Evolutionary conservation across 768 basidiomycete genomes (phyloP).

Genomic region (Trametes meyenii): DNA sequence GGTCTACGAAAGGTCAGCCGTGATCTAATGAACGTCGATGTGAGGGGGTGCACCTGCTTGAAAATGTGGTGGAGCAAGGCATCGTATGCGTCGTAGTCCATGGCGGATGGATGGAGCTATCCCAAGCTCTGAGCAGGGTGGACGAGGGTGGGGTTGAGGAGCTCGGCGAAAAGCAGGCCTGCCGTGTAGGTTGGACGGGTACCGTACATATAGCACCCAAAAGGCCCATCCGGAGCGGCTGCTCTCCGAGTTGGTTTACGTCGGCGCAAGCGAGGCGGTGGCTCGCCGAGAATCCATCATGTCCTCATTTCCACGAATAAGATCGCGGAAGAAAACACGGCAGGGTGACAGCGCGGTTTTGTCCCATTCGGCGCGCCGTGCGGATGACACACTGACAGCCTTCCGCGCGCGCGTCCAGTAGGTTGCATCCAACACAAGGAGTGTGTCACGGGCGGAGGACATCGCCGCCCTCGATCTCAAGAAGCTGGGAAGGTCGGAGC

Average conservation of each 20-base stretch:
- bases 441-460: background rate
- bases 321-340: background rate
- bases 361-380: constrained; percentile 9
- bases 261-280: background rate
- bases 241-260: background rate
- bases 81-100: constrained; percentile 83
- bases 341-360: constrained; percentile 1
- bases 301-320: background rate
- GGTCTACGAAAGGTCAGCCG: constrained; percentile 46
- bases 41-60: constrained; percentile 56
- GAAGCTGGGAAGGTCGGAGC: constrained; percentile 8
- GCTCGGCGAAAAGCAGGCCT: background rate
- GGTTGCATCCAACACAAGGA: constrained; percentile 7
- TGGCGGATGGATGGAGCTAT: constrained; percentile 27
- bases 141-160: background rate
- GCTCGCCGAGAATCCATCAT: background rate
- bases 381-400: constrained; percentile 12
- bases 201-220: background rate
- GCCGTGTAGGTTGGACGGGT: too few species aligned
- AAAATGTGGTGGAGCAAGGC: constrained; percentile 82
- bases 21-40: background rate
- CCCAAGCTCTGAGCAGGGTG: background rate
- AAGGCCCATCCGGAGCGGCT: background rate
- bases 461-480: constrained; percentile 12
- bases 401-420: constrained; percentile 12